Evolutionary conservation across 306 rosid genomes (phyloP), one percentile per base, ranked within the genome.

Genomic region (Castanospermum australe): DNA sequence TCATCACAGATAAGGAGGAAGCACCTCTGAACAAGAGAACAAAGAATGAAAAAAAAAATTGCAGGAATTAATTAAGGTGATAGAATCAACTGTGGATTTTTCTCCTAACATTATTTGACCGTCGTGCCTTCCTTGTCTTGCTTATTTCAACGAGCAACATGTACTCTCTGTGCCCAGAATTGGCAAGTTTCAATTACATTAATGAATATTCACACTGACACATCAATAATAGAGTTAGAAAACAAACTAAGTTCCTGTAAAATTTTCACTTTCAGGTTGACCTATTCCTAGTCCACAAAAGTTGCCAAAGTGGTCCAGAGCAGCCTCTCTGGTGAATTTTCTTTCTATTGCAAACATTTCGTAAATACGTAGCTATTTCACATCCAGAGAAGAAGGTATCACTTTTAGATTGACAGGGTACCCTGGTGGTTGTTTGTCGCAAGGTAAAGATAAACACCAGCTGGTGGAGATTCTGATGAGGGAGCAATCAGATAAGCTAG

Each of bases 101-200:
- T 71, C 76, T 35, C 30, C 61, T 2, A 50, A 14, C 75, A 70
- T 30, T 8, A 8, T 67, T 11, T 75, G 71, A 45, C 80, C 62
- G 17, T 35, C 28, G 22, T 25, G 59, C 71, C 79, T 48, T 44
- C 42, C 61, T 44, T 60, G 13, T 41, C 54, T 66, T 20, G 44
- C 36, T 73, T 14, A 33, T 73, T 57, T 73, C 65, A 39, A 57
- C 36, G 3, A 11, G 9, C 32, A 9, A 2, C 18, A 13, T 13
- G 2, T 12, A 36, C 5, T 33, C 22, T 67, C 0, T 65, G 33
- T 24, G 75, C 28, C 38, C 36, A 69, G 41, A 52, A 50, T 45
- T 24, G 8, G 20, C 21, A 67, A 24, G 76, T 33, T 30, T 12
- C 62, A 50, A 28, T 72, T 24, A 13, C 59, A 22, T 14, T 15